Percentiles rank a stretch among this genome's conserved stretches.
phyloP scores from a whole-genome alignment of 2,329 filamentous ascomycete species.

The Zasmidium citrigriseum region DNA sequence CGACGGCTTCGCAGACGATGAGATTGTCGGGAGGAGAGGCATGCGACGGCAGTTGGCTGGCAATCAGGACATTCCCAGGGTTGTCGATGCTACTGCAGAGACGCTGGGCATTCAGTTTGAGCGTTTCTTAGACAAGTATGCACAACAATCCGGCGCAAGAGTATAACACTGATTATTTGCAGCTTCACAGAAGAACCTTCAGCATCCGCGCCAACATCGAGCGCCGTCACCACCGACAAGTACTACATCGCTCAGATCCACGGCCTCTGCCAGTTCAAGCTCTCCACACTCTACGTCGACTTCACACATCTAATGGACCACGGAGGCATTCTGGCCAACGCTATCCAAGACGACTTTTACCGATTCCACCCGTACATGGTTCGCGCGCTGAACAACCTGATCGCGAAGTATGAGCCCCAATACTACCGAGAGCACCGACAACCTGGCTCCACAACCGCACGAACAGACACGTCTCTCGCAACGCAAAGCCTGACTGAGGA shows the following conservation, averaged over 20 bases:
- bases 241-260: constrained; percentile 85
- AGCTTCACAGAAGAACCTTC: constrained; percentile 69
- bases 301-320: constrained; percentile 79
- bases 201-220: constrained; percentile 66
- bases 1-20: constrained; percentile 62
- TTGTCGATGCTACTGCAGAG: constrained; percentile 75
- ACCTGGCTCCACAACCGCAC: constrained; percentile 71
- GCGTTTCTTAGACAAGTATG: constrained; percentile 74
- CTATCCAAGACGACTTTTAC: constrained; percentile 89
- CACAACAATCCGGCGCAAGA: constrained; percentile 5
- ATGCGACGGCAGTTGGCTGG: constrained; percentile 45
- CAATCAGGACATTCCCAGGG: constrained; percentile 62
- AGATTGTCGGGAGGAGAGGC: constrained; percentile 58
- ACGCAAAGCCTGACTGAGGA: constrained; percentile 62
- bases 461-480: constrained; percentile 59
- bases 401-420: constrained; percentile 88
- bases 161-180: constrained; percentile 10
- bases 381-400: constrained; percentile 84
- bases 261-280: constrained; percentile 69
- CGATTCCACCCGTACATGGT: constrained; percentile 91
- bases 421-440: constrained; percentile 94
- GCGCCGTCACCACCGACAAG: constrained; percentile 72
- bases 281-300: constrained; percentile 87
- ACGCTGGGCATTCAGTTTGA: constrained; percentile 76
- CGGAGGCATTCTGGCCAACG: constrained; percentile 79